A percentile compares a stretch with the other conserved stretches of the same genome.
Conservation (phyloP, 2,329 filamentous ascomycete species). For the Rachicladosporium sp. region DNA sequence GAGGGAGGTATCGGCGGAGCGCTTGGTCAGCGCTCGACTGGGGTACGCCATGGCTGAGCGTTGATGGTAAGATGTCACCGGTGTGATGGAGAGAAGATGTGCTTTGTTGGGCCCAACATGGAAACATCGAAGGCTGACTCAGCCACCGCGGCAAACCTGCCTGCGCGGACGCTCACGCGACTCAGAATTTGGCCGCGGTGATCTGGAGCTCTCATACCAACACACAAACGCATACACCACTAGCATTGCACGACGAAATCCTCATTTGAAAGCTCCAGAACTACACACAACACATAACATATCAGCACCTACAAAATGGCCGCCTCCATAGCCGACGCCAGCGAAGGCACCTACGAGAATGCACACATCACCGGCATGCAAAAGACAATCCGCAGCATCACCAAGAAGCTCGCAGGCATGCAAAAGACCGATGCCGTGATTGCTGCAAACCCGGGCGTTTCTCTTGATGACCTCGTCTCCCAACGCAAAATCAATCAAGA, state of each 20-base stretch:
- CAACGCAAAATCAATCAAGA: constrained; percentile 66
- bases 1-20: constrained; percentile 51
- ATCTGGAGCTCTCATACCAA: no score
- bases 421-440: constrained; percentile 61
- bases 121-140: no score
- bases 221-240: no score
- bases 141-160: no score
- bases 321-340: constrained; percentile 14
- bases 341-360: constrained; percentile 55
- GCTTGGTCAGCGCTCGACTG: constrained; percentile 49
- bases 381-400: constrained; percentile 86
- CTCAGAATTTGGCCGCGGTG: no score
- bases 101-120: no score
- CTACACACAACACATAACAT: constrained; percentile 20
- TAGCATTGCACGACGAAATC: no score
- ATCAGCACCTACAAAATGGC: constrained; percentile 11
- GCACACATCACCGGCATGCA: constrained; percentile 77
- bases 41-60: no score
- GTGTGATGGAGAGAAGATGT: no score
- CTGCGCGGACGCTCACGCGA: no score
- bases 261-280: constrained; percentile 5
- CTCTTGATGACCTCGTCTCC: constrained; percentile 60
- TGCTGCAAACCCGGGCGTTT: constrained; percentile 55
- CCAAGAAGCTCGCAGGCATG: constrained; percentile 79
- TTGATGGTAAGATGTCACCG: no score